phyloP scores from a whole-genome alignment of 768 basidiomycete species.

The Lentinula detonsa region DNA sequence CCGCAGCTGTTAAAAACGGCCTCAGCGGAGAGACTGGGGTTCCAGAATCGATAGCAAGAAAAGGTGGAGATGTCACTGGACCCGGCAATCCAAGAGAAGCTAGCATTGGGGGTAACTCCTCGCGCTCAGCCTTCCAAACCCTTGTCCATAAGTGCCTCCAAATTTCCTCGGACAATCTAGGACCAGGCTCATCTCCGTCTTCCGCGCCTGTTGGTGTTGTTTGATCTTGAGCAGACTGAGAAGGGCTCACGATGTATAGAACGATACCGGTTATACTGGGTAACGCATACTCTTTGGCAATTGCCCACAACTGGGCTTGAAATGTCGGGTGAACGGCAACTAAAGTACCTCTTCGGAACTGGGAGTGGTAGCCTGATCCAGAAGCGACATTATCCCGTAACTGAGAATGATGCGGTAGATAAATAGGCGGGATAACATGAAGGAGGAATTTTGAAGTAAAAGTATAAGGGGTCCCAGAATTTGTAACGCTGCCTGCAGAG shows the following conservation, averaged over 20 bases:
- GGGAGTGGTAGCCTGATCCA: conserved; percentile 72
- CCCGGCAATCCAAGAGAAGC: neutral
- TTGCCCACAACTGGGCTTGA: conserved; percentile 76
- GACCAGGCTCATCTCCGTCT: conserved; percentile 57
- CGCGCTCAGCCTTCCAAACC: conserved; percentile 56
- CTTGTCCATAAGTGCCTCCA: conserved; percentile 86
- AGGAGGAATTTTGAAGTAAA: conserved; percentile 65
- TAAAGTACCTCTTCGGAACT: conserved; percentile 80
- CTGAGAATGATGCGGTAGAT: conserved; percentile 51
- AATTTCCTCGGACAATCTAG: conserved; percentile 79
- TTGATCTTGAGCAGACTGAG: conserved; percentile 9
- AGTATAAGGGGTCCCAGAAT: conserved; percentile 21
- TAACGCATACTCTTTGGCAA: conserved; percentile 90
- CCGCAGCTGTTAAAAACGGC: conserved; percentile 41
- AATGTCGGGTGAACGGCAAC: conserved; percentile 82
- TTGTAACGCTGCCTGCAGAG: conserved; percentile 27
- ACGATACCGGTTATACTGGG: conserved; percentile 81
- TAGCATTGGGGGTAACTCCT: conserved; percentile 29
- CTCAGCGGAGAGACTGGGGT: conserved; percentile 32
- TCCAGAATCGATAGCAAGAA: conserved; percentile 19
- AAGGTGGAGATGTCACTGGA: conserved; percentile 9
- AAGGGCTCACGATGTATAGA: conserved; percentile 60
- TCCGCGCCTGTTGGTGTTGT: conserved; percentile 7
- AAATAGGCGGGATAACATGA: conserved; percentile 75
- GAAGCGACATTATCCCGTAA: conserved; percentile 45